A percentile compares a stretch with the other conserved stretches of the same genome.
These are phyloP conservation scores for Colletotrichum theobromicola DNA, from an alignment of 2,329 filamentous ascomycete species.

Conservation along the genomic window DNA sequence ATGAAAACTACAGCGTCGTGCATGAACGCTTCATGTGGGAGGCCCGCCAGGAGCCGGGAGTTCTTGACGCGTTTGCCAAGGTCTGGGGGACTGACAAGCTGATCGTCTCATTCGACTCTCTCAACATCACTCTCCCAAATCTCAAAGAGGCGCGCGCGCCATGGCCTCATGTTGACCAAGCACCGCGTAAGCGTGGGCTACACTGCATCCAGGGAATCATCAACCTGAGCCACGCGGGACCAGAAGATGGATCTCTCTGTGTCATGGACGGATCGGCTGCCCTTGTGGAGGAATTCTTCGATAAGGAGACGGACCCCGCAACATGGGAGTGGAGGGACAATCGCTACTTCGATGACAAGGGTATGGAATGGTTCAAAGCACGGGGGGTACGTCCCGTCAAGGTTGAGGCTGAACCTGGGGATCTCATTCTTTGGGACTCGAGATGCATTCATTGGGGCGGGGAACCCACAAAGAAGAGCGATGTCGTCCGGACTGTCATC, in stretches of 20 bases:
- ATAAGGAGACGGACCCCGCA: neutral
- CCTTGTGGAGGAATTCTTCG: neutral
- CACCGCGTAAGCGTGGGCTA: neutral
- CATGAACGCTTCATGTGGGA: neutral
- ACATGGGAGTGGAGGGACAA: neutral
- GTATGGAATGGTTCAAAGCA: neutral
- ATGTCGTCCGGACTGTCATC: neutral
- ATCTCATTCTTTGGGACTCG: neutral
- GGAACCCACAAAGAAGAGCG: neutral
- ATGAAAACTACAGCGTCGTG: neutral
- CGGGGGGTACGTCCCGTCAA: neutral
- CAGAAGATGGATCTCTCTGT: neutral
- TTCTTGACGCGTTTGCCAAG: neutral
- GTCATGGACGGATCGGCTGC: neutral
- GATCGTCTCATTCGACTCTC: neutral
- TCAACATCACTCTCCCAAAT: neutral
- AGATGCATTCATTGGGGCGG: neutral
- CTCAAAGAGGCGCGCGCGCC: neutral
- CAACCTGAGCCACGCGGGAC: neutral
- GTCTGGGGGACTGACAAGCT: neutral
- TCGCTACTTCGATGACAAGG: neutral
- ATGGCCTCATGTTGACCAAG: neutral
- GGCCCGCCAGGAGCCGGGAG: neutral
- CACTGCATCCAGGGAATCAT: neutral
- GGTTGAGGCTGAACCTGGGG: neutral